Evolutionary conservation across 164 flowering plant species (phyloP), one percentile per base, ranked within the genome.

Genomic region (Vitis labrusca): DNA sequence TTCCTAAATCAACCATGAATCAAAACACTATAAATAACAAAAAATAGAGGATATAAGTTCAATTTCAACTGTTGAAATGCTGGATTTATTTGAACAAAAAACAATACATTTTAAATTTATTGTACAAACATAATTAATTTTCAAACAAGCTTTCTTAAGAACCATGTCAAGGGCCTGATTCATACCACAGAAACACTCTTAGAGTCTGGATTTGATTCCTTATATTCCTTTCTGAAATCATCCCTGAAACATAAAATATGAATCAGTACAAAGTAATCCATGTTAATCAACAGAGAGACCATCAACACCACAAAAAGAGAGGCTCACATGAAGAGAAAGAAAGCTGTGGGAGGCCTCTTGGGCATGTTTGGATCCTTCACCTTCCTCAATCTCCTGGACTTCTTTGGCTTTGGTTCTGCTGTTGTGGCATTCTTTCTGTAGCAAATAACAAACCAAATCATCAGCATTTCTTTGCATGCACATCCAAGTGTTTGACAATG

Each of bases 331-430:
- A 95, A 93, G 66, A 89, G 7, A 23, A 95, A 95, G 81, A 89
- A 95, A 4, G 97, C 97, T 66, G 93, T 88, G 15, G 83, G 86
- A 72, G 98, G 97, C 15, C 98, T 93, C 76, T 95, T 95, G 8
- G 91, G 97, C 80, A 59, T 81, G 74, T 84, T 93, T 3, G 91
- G 84, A 74, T 87, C 86, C 52, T 78, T 84, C 16, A 51, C 80
- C 65, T 83, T 89, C 81, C 83, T 82, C 63, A 50, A 72, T 81
- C 65, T 68, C 71, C 51, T 86, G 8, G 72, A 66, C 65, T 74
- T 90, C 78, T 84, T 94, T 6, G 86, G 32, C 54, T 78, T 86
- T 10, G 89, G 74, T 37, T 81, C 88, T 9, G 75, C 49, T 50
- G 85, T 54, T 13, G 64, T 62, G 9, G 78, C 30, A 63, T 75